Conservation (phyloP, 371 early-diverging fungal species). For the Saksenaea vasiformis region DNA sequence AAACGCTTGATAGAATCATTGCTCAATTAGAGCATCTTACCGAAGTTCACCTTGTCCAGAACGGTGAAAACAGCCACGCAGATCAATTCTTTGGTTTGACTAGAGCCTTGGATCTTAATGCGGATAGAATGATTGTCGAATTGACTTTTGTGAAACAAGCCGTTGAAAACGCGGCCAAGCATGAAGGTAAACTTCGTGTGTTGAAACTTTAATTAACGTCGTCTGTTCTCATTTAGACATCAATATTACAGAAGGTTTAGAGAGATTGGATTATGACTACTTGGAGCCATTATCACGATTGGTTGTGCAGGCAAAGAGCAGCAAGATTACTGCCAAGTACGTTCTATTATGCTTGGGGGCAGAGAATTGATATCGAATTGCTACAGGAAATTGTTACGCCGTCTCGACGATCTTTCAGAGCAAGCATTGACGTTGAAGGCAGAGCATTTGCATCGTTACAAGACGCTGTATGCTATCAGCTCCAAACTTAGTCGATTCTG, state of each 20-base stretch:
- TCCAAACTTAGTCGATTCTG: slow-evolving; percentile 53
- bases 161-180: slow-evolving; percentile 33
- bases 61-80: slow-evolving; percentile 33
- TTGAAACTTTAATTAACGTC: neutral
- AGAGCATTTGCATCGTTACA: slow-evolving; percentile 55
- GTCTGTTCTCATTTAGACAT: slow-evolving; percentile 12
- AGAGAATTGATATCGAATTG: neutral
- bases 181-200: slow-evolving; percentile 32
- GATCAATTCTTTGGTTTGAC: slow-evolving; percentile 62
- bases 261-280: slow-evolving; percentile 57
- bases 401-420: slow-evolving; percentile 64
- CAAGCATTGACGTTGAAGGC: slow-evolving; percentile 54
- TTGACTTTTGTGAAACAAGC: slow-evolving; percentile 51
- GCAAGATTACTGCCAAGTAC: slow-evolving; percentile 64
- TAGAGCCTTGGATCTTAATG: slow-evolving; percentile 61
- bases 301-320: slow-evolving; percentile 61
- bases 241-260: slow-evolving; percentile 45
- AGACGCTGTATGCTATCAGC: slow-evolving; percentile 50
- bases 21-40: slow-evolving; percentile 70
- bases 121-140: slow-evolving; percentile 68
- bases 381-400: slow-evolving; percentile 65
- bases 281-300: slow-evolving; percentile 56
- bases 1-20: slow-evolving; percentile 44
- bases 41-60: slow-evolving; percentile 55
- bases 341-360: neutral